These are phyloP conservation scores for Rhododendron ferrugineum DNA, from an alignment of 148 eudicot species.

Conservation along the genomic window DNA sequence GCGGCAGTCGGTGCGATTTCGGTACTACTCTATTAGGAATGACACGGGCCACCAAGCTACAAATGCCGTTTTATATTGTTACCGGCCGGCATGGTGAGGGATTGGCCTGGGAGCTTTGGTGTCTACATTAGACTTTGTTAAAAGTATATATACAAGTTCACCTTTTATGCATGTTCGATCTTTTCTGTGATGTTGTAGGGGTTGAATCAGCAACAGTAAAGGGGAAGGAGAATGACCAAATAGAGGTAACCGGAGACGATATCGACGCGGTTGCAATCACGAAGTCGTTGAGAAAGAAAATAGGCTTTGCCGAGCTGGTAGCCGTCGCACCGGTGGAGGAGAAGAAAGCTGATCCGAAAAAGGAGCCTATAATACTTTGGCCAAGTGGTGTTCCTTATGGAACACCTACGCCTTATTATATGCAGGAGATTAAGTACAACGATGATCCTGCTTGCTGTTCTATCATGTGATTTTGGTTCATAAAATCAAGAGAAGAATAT, in stretches of 20 bases:
- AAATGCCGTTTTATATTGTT: too few species aligned
- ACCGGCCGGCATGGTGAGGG: too few species aligned
- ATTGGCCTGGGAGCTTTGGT: too few species aligned
- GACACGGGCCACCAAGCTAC: too few species aligned
- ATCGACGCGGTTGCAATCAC: slow-evolving; percentile 14
- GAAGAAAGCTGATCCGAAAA: not conserved
- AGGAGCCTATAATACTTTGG: not conserved
- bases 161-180: too few species aligned
- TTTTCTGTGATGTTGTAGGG: slow-evolving; percentile 9
- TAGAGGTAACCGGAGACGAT: not conserved
- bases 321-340: not conserved
- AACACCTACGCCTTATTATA: too few species aligned
- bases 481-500: not conserved
- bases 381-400: not conserved
- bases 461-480: not conserved
- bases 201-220: slow-evolving; percentile 15
- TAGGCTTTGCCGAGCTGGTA: slow-evolving; percentile 13
- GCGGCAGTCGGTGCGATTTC: too few species aligned
- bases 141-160: not conserved
- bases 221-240: slow-evolving; percentile 15
- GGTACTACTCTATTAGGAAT: too few species aligned
- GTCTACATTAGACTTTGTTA: not conserved
- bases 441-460: not conserved
- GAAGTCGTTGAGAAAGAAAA: slow-evolving; percentile 11
- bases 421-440: not conserved